Percentiles rank a stretch among this genome's conserved stretches.
These are phyloP conservation scores for Adenanthera pavonina DNA, from an alignment of 306 rosid genomes.

Conservation along the genomic window DNA sequence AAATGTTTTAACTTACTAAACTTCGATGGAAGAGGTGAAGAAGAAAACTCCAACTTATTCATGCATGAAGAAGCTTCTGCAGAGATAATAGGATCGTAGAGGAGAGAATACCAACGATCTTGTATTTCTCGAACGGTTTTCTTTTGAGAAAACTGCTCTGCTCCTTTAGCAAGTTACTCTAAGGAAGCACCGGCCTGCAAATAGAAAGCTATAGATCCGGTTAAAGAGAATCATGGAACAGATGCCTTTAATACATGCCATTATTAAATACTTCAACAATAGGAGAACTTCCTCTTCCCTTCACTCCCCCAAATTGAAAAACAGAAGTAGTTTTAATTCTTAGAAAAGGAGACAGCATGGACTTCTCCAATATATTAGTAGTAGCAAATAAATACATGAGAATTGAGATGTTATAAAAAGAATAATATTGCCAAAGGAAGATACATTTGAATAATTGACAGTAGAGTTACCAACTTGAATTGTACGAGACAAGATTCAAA, in stretches of 20 bases:
- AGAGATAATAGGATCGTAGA: constrained; percentile 31
- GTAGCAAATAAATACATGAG: neutral
- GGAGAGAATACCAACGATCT: constrained; percentile 32
- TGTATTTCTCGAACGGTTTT: constrained; percentile 69
- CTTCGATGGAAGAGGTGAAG: constrained; percentile 53
- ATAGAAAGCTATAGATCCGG: constrained; percentile 33
- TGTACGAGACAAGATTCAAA: neutral
- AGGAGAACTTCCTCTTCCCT: neutral
- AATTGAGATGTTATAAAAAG: neutral
- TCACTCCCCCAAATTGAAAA: neutral
- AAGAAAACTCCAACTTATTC: constrained; percentile 53
- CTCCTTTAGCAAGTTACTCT: constrained; percentile 96
- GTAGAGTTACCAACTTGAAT: neutral
- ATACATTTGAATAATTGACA: neutral
- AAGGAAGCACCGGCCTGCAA: constrained; percentile 2
- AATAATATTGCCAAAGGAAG: neutral
- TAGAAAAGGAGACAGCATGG: neutral
- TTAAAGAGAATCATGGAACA: constrained; percentile 9
- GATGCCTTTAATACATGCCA: neutral
- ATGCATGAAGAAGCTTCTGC: constrained; percentile 62
- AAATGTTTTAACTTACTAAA: constrained; percentile 48
- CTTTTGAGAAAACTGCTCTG: constrained; percentile 81
- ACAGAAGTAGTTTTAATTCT: neutral
- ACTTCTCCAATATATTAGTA: neutral
- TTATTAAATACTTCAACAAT: neutral